Evolutionary conservation across 345 rosid genomes (phyloP), one percentile per base, ranked within the genome.

Genomic region (Mallotus nudiflorus): DNA sequence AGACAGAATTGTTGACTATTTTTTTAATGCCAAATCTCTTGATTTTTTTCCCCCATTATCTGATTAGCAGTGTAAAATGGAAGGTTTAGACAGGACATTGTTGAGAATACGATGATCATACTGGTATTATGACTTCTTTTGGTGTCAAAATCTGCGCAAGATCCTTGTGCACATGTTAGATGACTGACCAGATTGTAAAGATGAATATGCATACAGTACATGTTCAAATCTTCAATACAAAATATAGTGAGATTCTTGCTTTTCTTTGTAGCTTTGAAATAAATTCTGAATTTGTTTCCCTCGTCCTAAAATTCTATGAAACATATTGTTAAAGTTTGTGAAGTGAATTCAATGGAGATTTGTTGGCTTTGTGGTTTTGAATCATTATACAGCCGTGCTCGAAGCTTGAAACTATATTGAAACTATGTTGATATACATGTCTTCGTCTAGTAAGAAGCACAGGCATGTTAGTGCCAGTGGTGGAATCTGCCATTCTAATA

Each of bases 161-260:
- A 11, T 49, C 35, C 29, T 44, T 42, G 29, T 15, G 62, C 52
- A 42, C 52, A 44, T 5, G 15, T 42, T 27, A 33, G 51, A 62
- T 28, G 6, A 9, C 37, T 64, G 4, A 65, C 57, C 19, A 25
- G 9, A 13, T 35, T 65, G 57, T 65, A 65, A 28, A 65, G 68
- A 28, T 29, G 40, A 18, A 48, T 27, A 0, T 40, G 19, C 8
- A 24, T 62, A 25, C n/a, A 2, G 1, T 44, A 4, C 35, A 5
- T 62, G 22, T 62, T 62, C 31, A 13, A 44, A 58, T 9, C 14
- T 44, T 59, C 7, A 14, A 33, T 35, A 59, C 45, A 37, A 59
- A 35, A 35, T 59, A 18, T 4, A 35, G 15, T 53, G 22, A 51
- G 31, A 53, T 22, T 53, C 37, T 33, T 19, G 9, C n/a, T 19